phyloP scores from a whole-genome alignment of 805 yeast species.

The Saccharomycopsis guyanensis region DNA sequence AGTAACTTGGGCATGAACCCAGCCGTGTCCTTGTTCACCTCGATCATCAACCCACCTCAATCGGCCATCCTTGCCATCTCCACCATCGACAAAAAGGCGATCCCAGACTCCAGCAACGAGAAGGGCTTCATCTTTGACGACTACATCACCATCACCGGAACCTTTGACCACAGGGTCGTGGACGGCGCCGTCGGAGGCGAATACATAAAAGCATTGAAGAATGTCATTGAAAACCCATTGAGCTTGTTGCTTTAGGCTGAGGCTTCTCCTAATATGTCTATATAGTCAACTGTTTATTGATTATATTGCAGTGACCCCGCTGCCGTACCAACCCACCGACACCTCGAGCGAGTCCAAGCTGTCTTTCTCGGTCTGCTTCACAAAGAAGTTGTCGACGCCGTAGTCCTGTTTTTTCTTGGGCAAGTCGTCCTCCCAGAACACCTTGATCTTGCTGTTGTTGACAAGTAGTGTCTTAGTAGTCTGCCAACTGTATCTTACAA shows the following conservation, averaged over 20 bases:
- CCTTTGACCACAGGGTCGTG: slow-evolving; percentile 95
- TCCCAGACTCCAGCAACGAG: slow-evolving; percentile 85
- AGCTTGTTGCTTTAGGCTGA: slow-evolving; percentile 70
- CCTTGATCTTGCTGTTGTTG: slow-evolving; percentile 41
- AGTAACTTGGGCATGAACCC: slow-evolving; percentile 98
- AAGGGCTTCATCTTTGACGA: slow-evolving; percentile 90
- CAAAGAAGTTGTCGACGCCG: slow-evolving; percentile 23
- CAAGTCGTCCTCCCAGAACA: slow-evolving; percentile 52
- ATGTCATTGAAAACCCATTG: slow-evolving; percentile 89
- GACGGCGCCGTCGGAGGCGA: slow-evolving; percentile 99
- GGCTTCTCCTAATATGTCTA: no score
- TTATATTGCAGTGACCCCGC: slow-evolving; percentile 18
- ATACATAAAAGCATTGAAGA: slow-evolving; percentile 87
- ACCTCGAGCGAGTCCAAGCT: slow-evolving; percentile 22
- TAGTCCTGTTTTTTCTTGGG: slow-evolving; percentile 26
- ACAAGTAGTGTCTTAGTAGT: slow-evolving; percentile 72
- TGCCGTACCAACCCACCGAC: slow-evolving; percentile 27
- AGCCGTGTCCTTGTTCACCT: slow-evolving; percentile 88
- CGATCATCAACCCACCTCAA: slow-evolving; percentile 98
- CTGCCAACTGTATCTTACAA: slow-evolving; percentile 88
- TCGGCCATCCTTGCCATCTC: slow-evolving; percentile 91
- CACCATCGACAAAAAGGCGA: slow-evolving; percentile 85
- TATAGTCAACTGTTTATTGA: no score
- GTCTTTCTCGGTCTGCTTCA: slow-evolving; percentile 11
- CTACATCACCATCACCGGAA: slow-evolving; percentile 86